Evolutionary conservation across 352 stramenopile genomes (phyloP).

Genomic region (Phytophthora sp.): DNA sequence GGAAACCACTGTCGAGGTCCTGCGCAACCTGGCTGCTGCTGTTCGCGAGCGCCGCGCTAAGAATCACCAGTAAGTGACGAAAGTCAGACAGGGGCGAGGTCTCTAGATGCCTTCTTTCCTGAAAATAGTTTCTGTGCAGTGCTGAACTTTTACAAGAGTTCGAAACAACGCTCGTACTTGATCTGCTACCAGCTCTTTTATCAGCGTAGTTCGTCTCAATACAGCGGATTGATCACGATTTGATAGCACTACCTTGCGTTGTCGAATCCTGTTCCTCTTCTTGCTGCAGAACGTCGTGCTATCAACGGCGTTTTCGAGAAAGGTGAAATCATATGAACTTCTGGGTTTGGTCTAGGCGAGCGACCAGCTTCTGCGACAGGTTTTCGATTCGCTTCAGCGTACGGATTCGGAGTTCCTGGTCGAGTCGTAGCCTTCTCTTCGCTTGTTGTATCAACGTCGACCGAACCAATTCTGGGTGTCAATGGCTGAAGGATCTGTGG

Average conservation of each 20-base stretch:
- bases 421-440: constrained; percentile 14
- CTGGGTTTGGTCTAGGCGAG: constrained; percentile 49
- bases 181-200: constrained; percentile 8
- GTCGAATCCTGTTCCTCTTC: constrained; percentile 57
- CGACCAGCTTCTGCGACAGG: constrained; percentile 31
- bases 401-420: constrained; percentile 17
- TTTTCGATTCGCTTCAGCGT: constrained; percentile 13
- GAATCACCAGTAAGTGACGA: constrained; percentile 42
- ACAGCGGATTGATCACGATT: too few relatives aligned
- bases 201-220: constrained; percentile 22
- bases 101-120: constrained; percentile 21
- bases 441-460: constrained; percentile 6
- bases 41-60: constrained; percentile 77
- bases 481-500: constrained; percentile 9
- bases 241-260: constrained; percentile 72
- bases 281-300: constrained; percentile 45
- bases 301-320: constrained; percentile 74
- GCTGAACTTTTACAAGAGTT: constrained; percentile 14
- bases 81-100: constrained; percentile 5
- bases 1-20: constrained; percentile 76
- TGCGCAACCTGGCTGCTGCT: constrained; percentile 75
- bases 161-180: constrained; percentile 10
- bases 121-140: constrained; percentile 24
- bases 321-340: constrained; percentile 56
- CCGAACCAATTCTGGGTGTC: constrained; percentile 10